Percentiles rank a stretch among this genome's conserved stretches.
phyloP scores from a whole-genome alignment of 75 land plant species.

The Sequoia sempervirens region DNA sequence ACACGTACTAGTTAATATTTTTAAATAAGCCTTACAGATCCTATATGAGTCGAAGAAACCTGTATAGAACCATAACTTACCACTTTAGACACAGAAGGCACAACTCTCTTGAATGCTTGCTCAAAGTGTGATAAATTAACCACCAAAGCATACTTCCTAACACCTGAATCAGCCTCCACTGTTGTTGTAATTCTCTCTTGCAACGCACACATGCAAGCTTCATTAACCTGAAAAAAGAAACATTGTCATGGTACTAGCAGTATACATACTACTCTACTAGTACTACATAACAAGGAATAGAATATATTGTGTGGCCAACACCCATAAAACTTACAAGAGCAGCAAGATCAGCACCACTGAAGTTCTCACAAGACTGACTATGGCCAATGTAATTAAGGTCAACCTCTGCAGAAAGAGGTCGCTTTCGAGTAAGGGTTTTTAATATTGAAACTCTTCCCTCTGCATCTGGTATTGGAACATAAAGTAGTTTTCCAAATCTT shows the following conservation, averaged over 20 bases:
- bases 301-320: not conserved
- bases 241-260: not conserved
- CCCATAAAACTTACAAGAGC: slow-evolving; percentile 55
- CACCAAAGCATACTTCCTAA: not conserved
- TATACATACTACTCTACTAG: not conserved
- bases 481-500: slow-evolving; percentile 79
- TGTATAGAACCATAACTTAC: slow-evolving; percentile 16
- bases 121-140: slow-evolving; percentile 45
- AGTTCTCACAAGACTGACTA: slow-evolving; percentile 55
- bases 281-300: not conserved
- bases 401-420: slow-evolving; percentile 66
- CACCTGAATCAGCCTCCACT: slow-evolving; percentile 5
- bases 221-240: slow-evolving; percentile 46
- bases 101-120: slow-evolving; percentile 26
- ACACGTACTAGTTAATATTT: not conserved
- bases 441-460: slow-evolving; percentile 70
- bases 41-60: too few species aligned
- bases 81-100: slow-evolving; percentile 46
- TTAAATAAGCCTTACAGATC: not conserved
- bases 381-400: slow-evolving; percentile 58
- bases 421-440: slow-evolving; percentile 56
- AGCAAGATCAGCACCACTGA: slow-evolving; percentile 93
- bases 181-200: slow-evolving; percentile 34
- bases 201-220: slow-evolving; percentile 68
- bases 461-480: slow-evolving; percentile 78